Conservation (phyloP, 345 rosid species). For the Salix arbutifolia region DNA sequence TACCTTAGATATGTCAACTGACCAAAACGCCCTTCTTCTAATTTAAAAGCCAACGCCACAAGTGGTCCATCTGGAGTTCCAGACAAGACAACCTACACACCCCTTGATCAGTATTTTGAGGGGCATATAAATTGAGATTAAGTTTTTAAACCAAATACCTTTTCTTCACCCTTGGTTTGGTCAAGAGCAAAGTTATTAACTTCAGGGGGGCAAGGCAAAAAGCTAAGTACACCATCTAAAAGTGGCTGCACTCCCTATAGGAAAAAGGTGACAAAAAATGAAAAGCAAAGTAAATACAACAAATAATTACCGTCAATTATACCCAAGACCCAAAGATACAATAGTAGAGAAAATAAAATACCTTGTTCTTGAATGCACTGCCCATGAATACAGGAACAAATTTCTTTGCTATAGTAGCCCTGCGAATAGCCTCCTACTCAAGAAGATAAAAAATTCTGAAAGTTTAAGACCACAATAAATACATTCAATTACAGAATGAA, state of each 20-base stretch:
- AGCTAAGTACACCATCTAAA: constrained; percentile 78
- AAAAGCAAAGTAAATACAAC: constrained; percentile 1
- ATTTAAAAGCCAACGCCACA: constrained; percentile 94
- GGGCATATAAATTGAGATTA: not conserved
- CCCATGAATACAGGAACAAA: constrained; percentile 99
- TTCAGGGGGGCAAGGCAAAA: constrained; percentile 88
- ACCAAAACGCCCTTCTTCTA: constrained; percentile 97
- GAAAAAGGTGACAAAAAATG: constrained; percentile 4
- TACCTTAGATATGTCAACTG: constrained; percentile 90
- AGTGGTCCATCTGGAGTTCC: constrained; percentile 96
- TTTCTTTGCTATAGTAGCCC: constrained; percentile 89
- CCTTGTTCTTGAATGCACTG: constrained; percentile 99
- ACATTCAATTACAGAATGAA: not conserved
- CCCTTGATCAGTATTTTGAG: not conserved
- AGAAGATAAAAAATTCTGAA: constrained; percentile 10
- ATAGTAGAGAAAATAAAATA: constrained; percentile 12
- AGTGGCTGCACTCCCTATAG: constrained; percentile 93
- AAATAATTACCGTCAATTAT: not conserved
- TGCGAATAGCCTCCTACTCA: constrained; percentile 80
- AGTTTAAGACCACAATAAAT: not conserved
- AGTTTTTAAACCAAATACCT: constrained; percentile 39
- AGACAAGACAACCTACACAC: constrained; percentile 58
- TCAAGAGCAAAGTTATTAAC: constrained; percentile 92
- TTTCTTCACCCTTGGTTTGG: constrained; percentile 80
- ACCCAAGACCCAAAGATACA: not conserved